These are phyloP conservation scores for Holtermanniella nyarrowii DNA, from an alignment of 768 basidiomycete species.

Conservation along the genomic window DNA sequence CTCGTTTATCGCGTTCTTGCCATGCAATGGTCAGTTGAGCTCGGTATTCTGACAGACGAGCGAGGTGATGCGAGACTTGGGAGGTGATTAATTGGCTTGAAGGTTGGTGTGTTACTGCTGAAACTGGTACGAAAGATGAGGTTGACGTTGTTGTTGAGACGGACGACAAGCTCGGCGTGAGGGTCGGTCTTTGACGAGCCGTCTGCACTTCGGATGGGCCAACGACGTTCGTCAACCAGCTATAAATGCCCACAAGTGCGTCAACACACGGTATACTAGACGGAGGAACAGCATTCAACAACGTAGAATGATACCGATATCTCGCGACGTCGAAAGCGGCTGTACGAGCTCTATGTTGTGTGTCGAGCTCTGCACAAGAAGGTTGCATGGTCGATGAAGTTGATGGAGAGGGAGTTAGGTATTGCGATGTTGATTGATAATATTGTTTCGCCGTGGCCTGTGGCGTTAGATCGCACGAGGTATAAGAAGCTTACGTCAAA, in stretches of 20 bases:
- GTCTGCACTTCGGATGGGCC: conserved; percentile 4
- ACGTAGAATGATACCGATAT: conserved; percentile 30
- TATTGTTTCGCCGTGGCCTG: conserved; percentile 20
- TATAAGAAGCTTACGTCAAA: conserved; percentile 15
- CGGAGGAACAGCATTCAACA: conserved; percentile 32
- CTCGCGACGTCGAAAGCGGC: conserved; percentile 29
- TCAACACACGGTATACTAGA: conserved; percentile 26
- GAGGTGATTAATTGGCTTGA: conserved; percentile 11
- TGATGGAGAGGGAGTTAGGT: conserved; percentile 12
- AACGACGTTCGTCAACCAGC: conserved; percentile 22
- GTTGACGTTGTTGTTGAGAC: not conserved
- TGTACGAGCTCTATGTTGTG: conserved; percentile 20
- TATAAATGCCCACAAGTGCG: conserved; percentile 25
- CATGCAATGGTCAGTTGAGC: conserved; percentile 20
- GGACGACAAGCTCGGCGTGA: not conserved
- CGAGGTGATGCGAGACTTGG: conserved; percentile 2
- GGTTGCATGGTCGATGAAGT: not conserved
- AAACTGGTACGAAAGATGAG: not conserved
- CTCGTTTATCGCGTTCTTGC: conserved; percentile 20
- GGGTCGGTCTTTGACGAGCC: not conserved
- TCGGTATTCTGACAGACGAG: conserved; percentile 12
- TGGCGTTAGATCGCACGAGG: not conserved
- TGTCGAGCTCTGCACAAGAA: not conserved
- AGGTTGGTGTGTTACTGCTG: conserved; percentile 1
- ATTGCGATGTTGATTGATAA: conserved; percentile 31